Percentiles rank a stretch among this genome's conserved stretches.
These are phyloP conservation scores for Sporisorium exsertum DNA, from an alignment of 1,284 basidiomycete species.

Conservation along the genomic window DNA sequence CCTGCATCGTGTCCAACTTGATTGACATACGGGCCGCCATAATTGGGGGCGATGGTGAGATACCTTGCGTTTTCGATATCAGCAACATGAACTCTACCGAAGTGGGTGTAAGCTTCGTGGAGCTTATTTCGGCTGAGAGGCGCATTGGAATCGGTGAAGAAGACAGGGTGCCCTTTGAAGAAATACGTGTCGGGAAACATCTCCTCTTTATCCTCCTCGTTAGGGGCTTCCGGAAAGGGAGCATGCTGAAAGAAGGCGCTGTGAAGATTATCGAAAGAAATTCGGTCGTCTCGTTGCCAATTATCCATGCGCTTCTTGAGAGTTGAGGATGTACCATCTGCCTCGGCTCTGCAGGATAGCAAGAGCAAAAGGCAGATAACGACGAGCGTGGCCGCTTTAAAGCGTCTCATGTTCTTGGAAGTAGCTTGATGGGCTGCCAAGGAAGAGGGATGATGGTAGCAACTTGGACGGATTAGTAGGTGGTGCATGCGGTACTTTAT, in stretches of 20 bases:
- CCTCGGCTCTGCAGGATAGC: neutral
- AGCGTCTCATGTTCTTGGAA: neutral
- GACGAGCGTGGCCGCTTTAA: neutral
- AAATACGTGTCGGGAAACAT: conserved; percentile 13
- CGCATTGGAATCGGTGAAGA: neutral
- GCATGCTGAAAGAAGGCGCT: neutral
- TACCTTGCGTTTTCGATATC: neutral
- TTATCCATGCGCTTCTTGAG: neutral
- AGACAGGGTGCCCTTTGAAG: conserved; percentile 7
- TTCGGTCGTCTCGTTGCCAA: neutral
- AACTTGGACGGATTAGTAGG: neutral
- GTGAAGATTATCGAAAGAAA: conserved; percentile 10
- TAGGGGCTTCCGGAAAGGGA: neutral
- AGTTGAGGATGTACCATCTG: too few relatives aligned
- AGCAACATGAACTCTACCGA: conserved; percentile 15
- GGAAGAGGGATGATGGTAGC: neutral
- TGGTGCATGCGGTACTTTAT: neutral
- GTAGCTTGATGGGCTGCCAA: neutral
- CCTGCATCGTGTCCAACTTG: too few relatives aligned
- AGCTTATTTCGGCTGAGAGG: conserved; percentile 3
- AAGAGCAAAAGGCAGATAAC: neutral
- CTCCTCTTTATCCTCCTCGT: neutral
- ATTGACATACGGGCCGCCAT: too few relatives aligned
- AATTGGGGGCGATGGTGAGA: conserved; percentile 1
- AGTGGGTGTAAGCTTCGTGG: neutral